Evolutionary conservation across 2,329 filamentous ascomycete genomes (phyloP).

Genomic region (Echinosphaeria canescens): DNA sequence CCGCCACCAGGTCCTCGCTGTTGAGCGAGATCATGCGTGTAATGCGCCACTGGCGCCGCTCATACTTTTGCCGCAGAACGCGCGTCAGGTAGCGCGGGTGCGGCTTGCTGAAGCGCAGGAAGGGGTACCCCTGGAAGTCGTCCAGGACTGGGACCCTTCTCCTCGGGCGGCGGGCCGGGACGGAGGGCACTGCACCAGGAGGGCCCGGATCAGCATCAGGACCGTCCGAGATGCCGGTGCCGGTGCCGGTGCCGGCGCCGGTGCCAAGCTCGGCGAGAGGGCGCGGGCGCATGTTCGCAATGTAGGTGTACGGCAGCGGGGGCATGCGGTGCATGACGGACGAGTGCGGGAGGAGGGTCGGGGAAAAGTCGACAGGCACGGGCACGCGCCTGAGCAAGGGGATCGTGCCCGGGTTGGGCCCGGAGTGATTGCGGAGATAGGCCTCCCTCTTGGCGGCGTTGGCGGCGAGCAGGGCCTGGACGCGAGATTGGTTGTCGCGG

Average conservation of each 20-base stretch:
- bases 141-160: slow-evolving; percentile 35
- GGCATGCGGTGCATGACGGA: slow-evolving; percentile 12
- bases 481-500: slow-evolving; percentile 7
- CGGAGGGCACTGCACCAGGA: too few relatives aligned
- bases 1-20: slow-evolving; percentile 12
- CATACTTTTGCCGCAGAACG: slow-evolving; percentile 29
- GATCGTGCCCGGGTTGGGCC: slow-evolving; percentile 5
- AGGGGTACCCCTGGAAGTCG: slow-evolving; percentile 31
- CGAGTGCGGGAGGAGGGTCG: slow-evolving; percentile 5
- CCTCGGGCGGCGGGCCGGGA: too few relatives aligned
- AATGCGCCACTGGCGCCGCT: slow-evolving; percentile 18
- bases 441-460: neutral
- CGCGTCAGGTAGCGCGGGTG: slow-evolving; percentile 37
- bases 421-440: slow-evolving; percentile 1
- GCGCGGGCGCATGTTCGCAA: slow-evolving; percentile 19
- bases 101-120: slow-evolving; percentile 44
- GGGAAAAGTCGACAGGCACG: slow-evolving; percentile 3
- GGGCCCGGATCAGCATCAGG: too few relatives aligned
- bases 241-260: too few relatives aligned
- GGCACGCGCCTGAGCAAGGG: slow-evolving; percentile 12
- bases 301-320: slow-evolving; percentile 20
- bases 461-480: slow-evolving; percentile 5
- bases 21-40: slow-evolving; percentile 14
- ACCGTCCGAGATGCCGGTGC: too few relatives aligned
- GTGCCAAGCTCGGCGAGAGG: slow-evolving; percentile 23